Evolutionary conservation across 257 asterid species (phyloP).

Genomic region (Eucommia ulmoides): DNA sequence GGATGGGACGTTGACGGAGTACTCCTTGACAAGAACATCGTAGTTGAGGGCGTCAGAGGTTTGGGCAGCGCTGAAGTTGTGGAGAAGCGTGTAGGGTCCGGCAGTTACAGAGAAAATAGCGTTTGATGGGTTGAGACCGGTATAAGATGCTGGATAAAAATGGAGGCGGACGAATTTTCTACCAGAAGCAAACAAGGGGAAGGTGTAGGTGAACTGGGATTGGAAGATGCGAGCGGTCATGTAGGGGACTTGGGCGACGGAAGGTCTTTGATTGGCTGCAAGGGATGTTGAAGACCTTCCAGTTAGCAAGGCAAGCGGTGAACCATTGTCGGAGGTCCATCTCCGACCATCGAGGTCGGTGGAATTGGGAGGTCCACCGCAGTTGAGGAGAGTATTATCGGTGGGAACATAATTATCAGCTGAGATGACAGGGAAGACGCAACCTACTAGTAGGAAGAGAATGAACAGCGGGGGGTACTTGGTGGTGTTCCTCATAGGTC

Average conservation of each 20-base stretch:
- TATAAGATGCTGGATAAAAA: conserved; percentile 71
- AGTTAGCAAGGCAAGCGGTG: conserved; percentile 37
- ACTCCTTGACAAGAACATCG: conserved; percentile 65
- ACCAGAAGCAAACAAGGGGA: conserved; percentile 77
- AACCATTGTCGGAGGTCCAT: conserved; percentile 73
- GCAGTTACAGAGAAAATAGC: conserved; percentile 53
- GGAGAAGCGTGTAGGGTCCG: conserved; percentile 44
- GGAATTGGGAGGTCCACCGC: conserved; percentile 70
- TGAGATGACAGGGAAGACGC: conserved; percentile 5
- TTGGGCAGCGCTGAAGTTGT: conserved; percentile 64
- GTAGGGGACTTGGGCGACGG: conserved; percentile 70
- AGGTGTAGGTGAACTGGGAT: conserved; percentile 63
- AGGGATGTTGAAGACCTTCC: conserved; percentile 36
- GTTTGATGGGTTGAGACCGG: conserved; percentile 36
- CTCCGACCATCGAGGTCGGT: conserved; percentile 50
- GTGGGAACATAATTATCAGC: conserved; percentile 39
- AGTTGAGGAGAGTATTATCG: conserved; percentile 61
- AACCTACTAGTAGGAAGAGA: conserved; percentile 6
- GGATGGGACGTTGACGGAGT: conserved; percentile 38
- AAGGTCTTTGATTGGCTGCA: conserved; percentile 59
- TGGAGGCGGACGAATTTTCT: conserved; percentile 64
- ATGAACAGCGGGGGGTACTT: conserved; percentile 2
- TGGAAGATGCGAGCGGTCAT: conserved; percentile 77
- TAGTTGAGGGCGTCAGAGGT: conserved; percentile 53
- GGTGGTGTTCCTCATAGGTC: conserved; percentile 1